Conservation (phyloP, 768 basidiomycete genomes). For the Steccherinum ochraceum region DNA sequence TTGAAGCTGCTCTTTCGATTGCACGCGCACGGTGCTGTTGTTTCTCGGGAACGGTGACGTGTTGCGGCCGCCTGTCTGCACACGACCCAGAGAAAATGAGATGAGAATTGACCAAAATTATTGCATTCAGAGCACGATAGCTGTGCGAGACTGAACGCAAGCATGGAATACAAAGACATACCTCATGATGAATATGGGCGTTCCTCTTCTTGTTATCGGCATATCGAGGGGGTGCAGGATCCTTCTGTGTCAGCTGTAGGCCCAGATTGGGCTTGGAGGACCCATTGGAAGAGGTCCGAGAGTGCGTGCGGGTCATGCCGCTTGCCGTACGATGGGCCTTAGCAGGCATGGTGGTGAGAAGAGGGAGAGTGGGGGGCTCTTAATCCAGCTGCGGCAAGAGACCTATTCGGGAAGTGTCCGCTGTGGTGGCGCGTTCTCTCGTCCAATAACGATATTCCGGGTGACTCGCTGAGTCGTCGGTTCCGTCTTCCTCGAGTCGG, state of each 20-base stretch:
- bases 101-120: slow-evolving; percentile 3
- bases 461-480: background rate
- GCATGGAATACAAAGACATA: slow-evolving; percentile 25
- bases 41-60: slow-evolving; percentile 17
- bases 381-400: background rate
- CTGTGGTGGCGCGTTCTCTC: background rate
- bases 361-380: background rate
- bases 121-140: background rate
- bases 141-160: slow-evolving; percentile 1
- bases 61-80: slow-evolving; percentile 16
- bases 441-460: no score
- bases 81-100: background rate
- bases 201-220: slow-evolving; percentile 50
- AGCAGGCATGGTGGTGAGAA: slow-evolving; percentile 34
- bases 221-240: slow-evolving; percentile 34
- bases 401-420: background rate
- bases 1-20: slow-evolving; percentile 19
- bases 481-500: background rate
- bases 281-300: slow-evolving; percentile 51
- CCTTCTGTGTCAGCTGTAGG: slow-evolving; percentile 67
- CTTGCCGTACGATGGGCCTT: slow-evolving; percentile 41
- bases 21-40: slow-evolving; percentile 19
- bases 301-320: slow-evolving; percentile 51
- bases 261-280: slow-evolving; percentile 52
- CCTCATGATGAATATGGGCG: slow-evolving; percentile 34